Evolutionary conservation across 495 filamentous ascomycete genomes (phyloP), one percentile per base, ranked within the genome.

Genomic region (Penicillium ochrochloron): DNA sequence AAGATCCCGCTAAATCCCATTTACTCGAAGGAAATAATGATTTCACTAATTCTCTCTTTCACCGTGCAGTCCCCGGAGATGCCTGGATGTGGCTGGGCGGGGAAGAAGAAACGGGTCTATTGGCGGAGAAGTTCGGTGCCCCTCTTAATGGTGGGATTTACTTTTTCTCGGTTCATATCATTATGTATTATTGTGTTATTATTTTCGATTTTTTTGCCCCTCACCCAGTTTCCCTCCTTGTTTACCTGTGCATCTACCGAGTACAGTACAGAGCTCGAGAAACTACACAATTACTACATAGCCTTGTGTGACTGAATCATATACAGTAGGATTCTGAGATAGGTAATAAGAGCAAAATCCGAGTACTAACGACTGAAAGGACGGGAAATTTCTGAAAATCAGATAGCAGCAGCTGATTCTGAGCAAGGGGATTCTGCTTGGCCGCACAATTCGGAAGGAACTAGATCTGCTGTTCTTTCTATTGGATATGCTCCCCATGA

Each of bases 401-500:
- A 57, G 61, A 58, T 51, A 33, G 37, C 10, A 14, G 29, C 34
- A 21, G 48, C 14, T 31, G 10, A 17, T 31, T n/a, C 15, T 52
- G 11, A 52, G 42, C 7, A 63, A 27, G 17, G 41, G 39, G 41
- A 51, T 48, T 57, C 25, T 23, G 15, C 9, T 23, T 37, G 17
- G 11, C 17, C 33, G 15, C 8, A 23, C 21, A 19, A 19, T 35
- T 55, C 31, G 31, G 35, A 5, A 55, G 5, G 19, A 33, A 10
- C 4, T 3, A 33, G 29, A 55, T 55, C 52, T 35, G 27, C 14
- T 52, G 52, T 17, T 29, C 35, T 17, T 29, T 27, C 10, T 35
- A 35, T 19, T 7, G 19, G 19, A 35, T 62, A 63, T 67, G n/a
- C n/a, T 34, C 48, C 60, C 66, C 66, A 63, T 63, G 60, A 66